A percentile compares a stretch with the other conserved stretches of the same genome.
Conservation (phyloP, 1,284 basidiomycete genomes). For the Trichosporon sp. region DNA sequence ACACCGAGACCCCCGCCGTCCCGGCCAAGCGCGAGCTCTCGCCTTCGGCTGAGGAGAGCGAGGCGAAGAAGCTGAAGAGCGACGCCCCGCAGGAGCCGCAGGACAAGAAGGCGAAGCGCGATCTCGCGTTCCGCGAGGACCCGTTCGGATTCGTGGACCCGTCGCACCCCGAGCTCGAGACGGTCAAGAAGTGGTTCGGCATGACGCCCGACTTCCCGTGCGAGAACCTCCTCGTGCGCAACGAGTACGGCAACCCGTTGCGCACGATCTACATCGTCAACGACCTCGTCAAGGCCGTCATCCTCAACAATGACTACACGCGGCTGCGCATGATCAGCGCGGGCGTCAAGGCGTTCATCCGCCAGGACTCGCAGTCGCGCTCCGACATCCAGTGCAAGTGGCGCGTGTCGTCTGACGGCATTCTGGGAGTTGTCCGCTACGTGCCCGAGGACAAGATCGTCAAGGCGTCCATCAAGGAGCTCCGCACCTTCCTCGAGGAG, state of each 20-base stretch:
- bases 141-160: conserved; percentile 79
- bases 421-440: conserved; percentile 79
- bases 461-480: conserved; percentile 63
- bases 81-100: conserved; percentile 28
- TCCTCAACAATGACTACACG: conserved; percentile 80
- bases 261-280: conserved; percentile 90
- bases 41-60: conserved; percentile 28
- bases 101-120: conserved; percentile 48
- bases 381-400: conserved; percentile 61
- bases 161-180: conserved; percentile 69
- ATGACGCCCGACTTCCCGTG: conserved; percentile 67
- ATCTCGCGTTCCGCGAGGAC: conserved; percentile 77
- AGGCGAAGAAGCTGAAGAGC: conserved; percentile 16
- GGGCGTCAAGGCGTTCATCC: conserved; percentile 75
- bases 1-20: conserved; percentile 20
- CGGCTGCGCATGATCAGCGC: conserved; percentile 84
- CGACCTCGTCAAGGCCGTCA: conserved; percentile 75
- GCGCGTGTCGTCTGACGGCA: conserved; percentile 78
- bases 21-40: conserved; percentile 30
- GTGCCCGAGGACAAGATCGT: conserved; percentile 69
- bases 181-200: conserved; percentile 70
- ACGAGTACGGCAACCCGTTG: conserved; percentile 72
- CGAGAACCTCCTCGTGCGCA: conserved; percentile 79
- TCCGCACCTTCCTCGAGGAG: conserved; percentile 69
- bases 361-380: conserved; percentile 61